phyloP scores from a whole-genome alignment of 139 green algal species.

The Coelastrella sp. region DNA sequence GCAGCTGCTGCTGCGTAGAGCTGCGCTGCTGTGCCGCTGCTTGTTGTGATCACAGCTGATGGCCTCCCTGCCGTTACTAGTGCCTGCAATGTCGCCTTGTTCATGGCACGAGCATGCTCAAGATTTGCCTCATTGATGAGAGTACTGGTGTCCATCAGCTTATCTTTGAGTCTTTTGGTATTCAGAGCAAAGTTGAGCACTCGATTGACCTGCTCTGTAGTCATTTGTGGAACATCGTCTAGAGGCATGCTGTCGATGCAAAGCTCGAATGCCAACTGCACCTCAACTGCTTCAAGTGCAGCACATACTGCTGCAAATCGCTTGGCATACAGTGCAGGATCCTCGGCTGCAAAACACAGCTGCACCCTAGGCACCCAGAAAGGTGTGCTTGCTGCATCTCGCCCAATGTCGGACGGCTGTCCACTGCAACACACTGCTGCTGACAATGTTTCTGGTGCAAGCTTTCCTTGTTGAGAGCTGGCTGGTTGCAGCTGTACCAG shows the following conservation, averaged over 20 bases:
- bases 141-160: conserved; percentile 79
- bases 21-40: conserved; percentile 1
- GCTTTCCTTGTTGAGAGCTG: too few relatives aligned
- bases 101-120: conserved; percentile 85
- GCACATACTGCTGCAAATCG: conserved; percentile 66
- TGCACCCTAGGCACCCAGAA: conserved; percentile 69
- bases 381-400: not conserved
- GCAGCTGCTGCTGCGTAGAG: not conserved
- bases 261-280: conserved; percentile 76
- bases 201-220: conserved; percentile 73
- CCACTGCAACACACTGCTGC: not conserved
- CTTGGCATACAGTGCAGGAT: conserved; percentile 72
- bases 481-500: conserved; percentile 39
- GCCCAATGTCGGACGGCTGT: not conserved
- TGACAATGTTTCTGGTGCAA: not conserved
- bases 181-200: conserved; percentile 82
- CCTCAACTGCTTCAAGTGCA: conserved; percentile 56
- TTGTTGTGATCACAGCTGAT: not conserved
- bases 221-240: conserved; percentile 79
- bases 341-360: conserved; percentile 84
- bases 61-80: conserved; percentile 36
- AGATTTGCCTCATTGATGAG: conserved; percentile 84
- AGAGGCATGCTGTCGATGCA: conserved; percentile 88
- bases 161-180: conserved; percentile 78
- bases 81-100: conserved; percentile 77